phyloP scores from a whole-genome alignment of 306 rosid genomes.

The Vigna unguiculata region DNA sequence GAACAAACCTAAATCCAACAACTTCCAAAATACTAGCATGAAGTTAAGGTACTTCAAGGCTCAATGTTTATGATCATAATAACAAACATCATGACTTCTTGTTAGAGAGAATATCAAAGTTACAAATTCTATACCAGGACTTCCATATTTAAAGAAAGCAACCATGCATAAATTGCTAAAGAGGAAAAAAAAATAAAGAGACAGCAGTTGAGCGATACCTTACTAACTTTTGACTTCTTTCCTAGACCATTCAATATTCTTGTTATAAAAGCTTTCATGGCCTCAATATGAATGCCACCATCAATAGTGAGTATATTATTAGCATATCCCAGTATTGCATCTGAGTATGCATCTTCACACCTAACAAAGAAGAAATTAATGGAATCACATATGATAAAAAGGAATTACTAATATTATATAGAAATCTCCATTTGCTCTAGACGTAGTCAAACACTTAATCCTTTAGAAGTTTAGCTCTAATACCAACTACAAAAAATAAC shows the following conservation, averaged over 20 bases:
- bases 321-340: conserved; percentile 95
- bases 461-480: too few relatives aligned
- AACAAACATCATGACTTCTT: too few relatives aligned
- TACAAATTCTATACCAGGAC: conserved; percentile 13
- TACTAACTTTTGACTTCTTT: conserved; percentile 85
- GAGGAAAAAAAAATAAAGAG: neutral
- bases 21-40: neutral
- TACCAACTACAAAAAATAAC: too few relatives aligned
- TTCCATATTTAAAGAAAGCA: conserved; percentile 28
- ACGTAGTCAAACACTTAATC: too few relatives aligned
- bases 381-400: conserved; percentile 33
- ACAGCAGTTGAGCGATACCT: conserved; percentile 58
- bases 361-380: conserved; percentile 57
- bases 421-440: too few relatives aligned
- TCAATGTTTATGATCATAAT: too few relatives aligned
- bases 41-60: too few relatives aligned
- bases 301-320: conserved; percentile 95
- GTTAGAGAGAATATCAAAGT: neutral
- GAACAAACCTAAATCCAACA: neutral
- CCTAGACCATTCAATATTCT: conserved; percentile 87
- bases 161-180: neutral
- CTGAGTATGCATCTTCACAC: conserved; percentile 98
- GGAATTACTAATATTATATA: conserved; percentile 26
- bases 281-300: conserved; percentile 97
- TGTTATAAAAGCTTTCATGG: conserved; percentile 86